Percentiles rank a stretch among this genome's conserved stretches.
Conservation (phyloP, 176 grass and related monocot species). For the Zea mays region Zm-B73-REFERENCE-NAM-5.0 NC_050099.1:247896501-247897000, state of each 20-base stretch:
- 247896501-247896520: conserved; percentile 2
- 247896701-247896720: conserved; percentile 49
- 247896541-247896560: not conserved
- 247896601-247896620: conserved; percentile 26
- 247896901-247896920: conserved; percentile 56
- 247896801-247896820: conserved; percentile 52
- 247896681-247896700: conserved; percentile 34
- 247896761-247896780: not conserved
- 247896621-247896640: conserved; percentile 59
- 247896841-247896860: conserved; percentile 12
- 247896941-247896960: conserved; percentile 37
- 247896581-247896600: conserved; percentile 11
- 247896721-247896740: conserved; percentile 62
- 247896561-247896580: conserved; percentile 28
- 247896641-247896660: conserved; percentile 62
- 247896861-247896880: conserved; percentile 55
- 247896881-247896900: conserved; percentile 47
- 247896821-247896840: conserved; percentile 28
- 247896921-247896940: conserved; percentile 32
- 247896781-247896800: conserved; percentile 58
- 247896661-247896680: conserved; percentile 59
- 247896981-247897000: too few relatives aligned
- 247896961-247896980: not conserved
- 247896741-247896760: conserved; percentile 42
- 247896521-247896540: not conserved